Conservation (phyloP, 2,329 filamentous ascomycete genomes). For the Meredithiella fracta region DNA sequence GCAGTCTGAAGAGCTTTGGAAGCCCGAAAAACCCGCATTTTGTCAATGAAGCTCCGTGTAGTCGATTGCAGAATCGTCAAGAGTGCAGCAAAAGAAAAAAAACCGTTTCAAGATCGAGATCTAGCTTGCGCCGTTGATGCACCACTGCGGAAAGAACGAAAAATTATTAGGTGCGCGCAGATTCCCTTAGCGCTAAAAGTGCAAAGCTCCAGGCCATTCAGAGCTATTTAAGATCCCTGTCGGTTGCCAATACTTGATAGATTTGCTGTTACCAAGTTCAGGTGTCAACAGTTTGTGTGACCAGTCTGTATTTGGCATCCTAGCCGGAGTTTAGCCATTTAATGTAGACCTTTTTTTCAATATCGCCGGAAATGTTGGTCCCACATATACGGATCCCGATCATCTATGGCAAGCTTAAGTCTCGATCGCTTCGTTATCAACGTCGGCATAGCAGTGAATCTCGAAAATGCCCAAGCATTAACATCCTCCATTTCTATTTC, state of each 20-base stretch:
- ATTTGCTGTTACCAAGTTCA: background rate
- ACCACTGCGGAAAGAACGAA: background rate
- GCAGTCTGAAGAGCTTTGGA: conserved; percentile 7
- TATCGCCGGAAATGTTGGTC: background rate
- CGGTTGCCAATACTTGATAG: background rate
- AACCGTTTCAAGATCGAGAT: background rate
- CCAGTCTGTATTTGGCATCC: background rate
- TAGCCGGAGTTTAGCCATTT: conserved; percentile 1
- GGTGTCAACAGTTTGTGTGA: background rate
- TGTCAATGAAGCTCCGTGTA: conserved; percentile 1
- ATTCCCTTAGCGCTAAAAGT: background rate
- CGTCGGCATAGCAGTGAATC: background rate
- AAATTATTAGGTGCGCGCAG: conserved; percentile 10
- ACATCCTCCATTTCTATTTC: background rate
- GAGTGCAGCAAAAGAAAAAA: background rate
- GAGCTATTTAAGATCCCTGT: background rate
- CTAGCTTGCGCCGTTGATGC: background rate
- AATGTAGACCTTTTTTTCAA: background rate
- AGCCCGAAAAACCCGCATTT: conserved; percentile 14
- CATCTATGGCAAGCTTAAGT: background rate
- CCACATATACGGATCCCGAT: background rate
- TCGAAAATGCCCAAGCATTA: background rate
- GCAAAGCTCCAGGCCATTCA: background rate
- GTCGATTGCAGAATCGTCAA: conserved; percentile 2
- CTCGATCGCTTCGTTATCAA: background rate